Base-by-base conservation (phyloP, 306 rosid species). In the Inga leiocalycina region DNA sequence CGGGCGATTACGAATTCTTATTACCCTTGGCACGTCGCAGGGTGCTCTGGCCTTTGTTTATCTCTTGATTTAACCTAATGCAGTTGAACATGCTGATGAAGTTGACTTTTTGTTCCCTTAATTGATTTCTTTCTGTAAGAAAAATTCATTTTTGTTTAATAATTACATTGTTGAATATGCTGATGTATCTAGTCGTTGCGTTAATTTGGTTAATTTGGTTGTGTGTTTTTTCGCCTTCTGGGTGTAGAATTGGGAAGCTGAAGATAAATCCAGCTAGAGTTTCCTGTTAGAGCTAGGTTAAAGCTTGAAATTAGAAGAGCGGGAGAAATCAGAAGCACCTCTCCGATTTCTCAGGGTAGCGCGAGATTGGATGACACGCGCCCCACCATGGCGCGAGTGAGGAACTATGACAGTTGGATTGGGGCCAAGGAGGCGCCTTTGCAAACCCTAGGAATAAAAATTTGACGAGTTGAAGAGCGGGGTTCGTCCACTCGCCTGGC, bases 301-400 rank as follows among this genome's bases (percentile, higher is more conserved):
- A 51, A 72, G 57, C 34, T 72, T 72, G 59, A 72, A 72, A 72
- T 46, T 72, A 22, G 57, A n/a, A 12, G 59, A 46, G 76, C 76
- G 76, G 59, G 76, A 72, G 17, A 27, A 34, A 17, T n/a, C 75
- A 44, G 75, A 44, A 45, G 17, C 75, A 43, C 0, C 51, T 10
- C 16, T 20, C 9, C 19, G 52, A 20, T 20, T 43, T n/a, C 54
- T 41, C 32, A 17, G 54, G 13, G 6, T 71, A n/a, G 9, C 27
- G 10, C 24, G 59, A 30, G 56, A 24, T 45, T 78, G 22, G n/a
- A 8, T 20, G 34, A 64, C 79, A 81, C 74, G 79, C 80, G 80
- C 90, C 81, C 82, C 88, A 81, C 90, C 82, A 86, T 76, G 82
- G 77, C 71, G 82, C 62, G 73, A 48, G 73, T 49, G 89, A 43